Conservation (phyloP, 352 stramenopile genomes). For the Pythium rhizo-oryzae region DNA sequence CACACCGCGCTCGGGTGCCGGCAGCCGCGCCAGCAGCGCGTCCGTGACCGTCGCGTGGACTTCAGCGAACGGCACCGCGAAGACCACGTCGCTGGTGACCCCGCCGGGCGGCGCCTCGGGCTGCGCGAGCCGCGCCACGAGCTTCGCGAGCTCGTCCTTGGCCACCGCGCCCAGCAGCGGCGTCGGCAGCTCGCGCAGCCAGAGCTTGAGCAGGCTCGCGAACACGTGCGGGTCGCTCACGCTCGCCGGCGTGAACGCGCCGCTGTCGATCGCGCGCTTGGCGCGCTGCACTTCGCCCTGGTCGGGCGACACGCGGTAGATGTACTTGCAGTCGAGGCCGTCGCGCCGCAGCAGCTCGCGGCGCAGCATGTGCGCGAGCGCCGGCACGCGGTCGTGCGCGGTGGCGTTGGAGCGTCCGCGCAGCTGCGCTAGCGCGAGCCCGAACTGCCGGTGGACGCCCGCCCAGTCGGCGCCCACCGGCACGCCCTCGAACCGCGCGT, state of each 20-base stretch:
- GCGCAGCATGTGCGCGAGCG: constrained; percentile 53
- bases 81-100: not conserved
- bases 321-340: constrained; percentile 50
- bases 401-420: constrained; percentile 27
- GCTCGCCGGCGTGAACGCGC: constrained; percentile 40
- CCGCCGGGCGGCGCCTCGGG: not conserved
- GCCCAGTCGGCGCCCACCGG: constrained; percentile 36
- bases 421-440: constrained; percentile 48
- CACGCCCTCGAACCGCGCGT: constrained; percentile 54
- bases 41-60: constrained; percentile 17
- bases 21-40: constrained; percentile 33
- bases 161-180: constrained; percentile 36
- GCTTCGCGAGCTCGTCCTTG: constrained; percentile 20
- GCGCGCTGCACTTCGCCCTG: constrained; percentile 42
- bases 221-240: constrained; percentile 55
- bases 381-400: constrained; percentile 41
- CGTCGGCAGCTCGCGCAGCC: constrained; percentile 55
- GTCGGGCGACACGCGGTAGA: constrained; percentile 60
- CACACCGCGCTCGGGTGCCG: constrained; percentile 36
- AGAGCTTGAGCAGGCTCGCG: constrained; percentile 65
- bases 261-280: constrained; percentile 52
- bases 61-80: constrained; percentile 17
- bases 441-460: constrained; percentile 56
- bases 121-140: constrained; percentile 29
- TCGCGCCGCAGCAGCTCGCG: constrained; percentile 51